Base-by-base conservation (phyloP, 345 rosid species). In the Gossypium arboreum region DNA sequence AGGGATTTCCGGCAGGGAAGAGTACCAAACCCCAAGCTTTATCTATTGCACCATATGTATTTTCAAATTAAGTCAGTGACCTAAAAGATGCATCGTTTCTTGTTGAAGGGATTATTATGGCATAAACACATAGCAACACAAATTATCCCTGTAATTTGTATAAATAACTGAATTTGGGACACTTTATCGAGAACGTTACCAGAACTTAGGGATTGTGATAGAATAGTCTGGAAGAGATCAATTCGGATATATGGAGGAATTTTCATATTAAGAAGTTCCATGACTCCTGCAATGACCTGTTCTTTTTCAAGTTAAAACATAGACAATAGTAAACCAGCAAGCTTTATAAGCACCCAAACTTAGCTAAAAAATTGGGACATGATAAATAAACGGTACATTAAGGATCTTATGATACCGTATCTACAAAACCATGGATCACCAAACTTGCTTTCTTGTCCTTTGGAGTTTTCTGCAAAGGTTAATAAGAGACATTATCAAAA, bases 391-490 rank as follows among this genome's bases (percentile, higher is more conserved):
- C 20, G 13, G 50, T 15, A 18, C 15, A 24, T 39, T 34, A 61
- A 25, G 58, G 48, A 43, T 71, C 6, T 24, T 12, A 2, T 13
- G 61, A 25, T 86, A 95, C 99, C 96, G 89, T 93, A 77, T 95
- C 99, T 75, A 86, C 97, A 77, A 93, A 72, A 12, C 99, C 99
- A 60, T 84, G 98, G 81, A 95, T 93, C 81, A 95, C 94, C 84
- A 95, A 79, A 77, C 84, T 87, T 75, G 99, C 98, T 66, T 93
- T 91, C 86, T 90, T 90, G 90, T 95, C 99, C 87, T 95, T 95
- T 0, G 99, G 98, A 71, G 98, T 95, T 95, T 90, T 90, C 98
- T 95, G 85, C 48, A 82, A 73, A 51, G 55, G 12, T 11, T 22
- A 81, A 61, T 12, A 81, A 41, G 57, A 55, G 45, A 60, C 39